Conservation (phyloP, 2,329 filamentous ascomycete species). For the Colletotrichum karsti region DNA sequence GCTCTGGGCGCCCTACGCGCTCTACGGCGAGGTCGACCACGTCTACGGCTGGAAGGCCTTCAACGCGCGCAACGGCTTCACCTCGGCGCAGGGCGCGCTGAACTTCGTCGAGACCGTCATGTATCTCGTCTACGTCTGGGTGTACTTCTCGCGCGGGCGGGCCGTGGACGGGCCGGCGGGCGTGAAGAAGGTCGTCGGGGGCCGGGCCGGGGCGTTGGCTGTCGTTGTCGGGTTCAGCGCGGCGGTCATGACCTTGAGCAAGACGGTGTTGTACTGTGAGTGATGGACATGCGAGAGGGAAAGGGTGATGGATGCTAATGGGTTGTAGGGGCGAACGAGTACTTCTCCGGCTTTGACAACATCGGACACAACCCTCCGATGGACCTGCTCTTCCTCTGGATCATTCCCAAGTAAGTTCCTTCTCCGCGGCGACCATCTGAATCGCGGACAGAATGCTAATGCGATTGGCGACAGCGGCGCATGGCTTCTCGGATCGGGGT, state of each 20-base stretch:
- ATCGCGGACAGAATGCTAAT: neutral
- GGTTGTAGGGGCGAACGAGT: slow-evolving; percentile 61
- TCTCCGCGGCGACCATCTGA: neutral
- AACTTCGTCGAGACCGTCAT: slow-evolving; percentile 74
- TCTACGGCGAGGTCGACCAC: slow-evolving; percentile 83
- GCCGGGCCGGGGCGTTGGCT: slow-evolving; percentile 52
- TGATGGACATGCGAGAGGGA: slow-evolving; percentile 22
- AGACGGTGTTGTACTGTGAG: slow-evolving; percentile 69
- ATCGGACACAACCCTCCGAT: slow-evolving; percentile 62
- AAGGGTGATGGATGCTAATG: neutral
- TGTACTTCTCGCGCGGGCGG: slow-evolving; percentile 41
- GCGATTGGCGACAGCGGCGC: slow-evolving; percentile 50
- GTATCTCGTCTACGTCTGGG: slow-evolving; percentile 66
- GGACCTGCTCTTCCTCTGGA: slow-evolving; percentile 61
- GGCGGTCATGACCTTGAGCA: slow-evolving; percentile 68
- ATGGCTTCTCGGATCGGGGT: slow-evolving; percentile 62
- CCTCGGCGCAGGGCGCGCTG: slow-evolving; percentile 74
- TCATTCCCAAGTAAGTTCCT: slow-evolving; percentile 63
- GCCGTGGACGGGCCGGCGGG: slow-evolving; percentile 31
- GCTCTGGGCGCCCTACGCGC: slow-evolving; percentile 79
- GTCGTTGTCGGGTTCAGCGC: slow-evolving; percentile 60
- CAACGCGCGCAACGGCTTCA: slow-evolving; percentile 76
- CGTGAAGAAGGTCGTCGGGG: slow-evolving; percentile 45
- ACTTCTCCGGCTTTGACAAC: slow-evolving; percentile 63
- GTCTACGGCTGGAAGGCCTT: slow-evolving; percentile 83